These are phyloP conservation scores for Aquilaria agallochum DNA, from an alignment of 441 rosid genomes.

Conservation along the genomic window DNA sequence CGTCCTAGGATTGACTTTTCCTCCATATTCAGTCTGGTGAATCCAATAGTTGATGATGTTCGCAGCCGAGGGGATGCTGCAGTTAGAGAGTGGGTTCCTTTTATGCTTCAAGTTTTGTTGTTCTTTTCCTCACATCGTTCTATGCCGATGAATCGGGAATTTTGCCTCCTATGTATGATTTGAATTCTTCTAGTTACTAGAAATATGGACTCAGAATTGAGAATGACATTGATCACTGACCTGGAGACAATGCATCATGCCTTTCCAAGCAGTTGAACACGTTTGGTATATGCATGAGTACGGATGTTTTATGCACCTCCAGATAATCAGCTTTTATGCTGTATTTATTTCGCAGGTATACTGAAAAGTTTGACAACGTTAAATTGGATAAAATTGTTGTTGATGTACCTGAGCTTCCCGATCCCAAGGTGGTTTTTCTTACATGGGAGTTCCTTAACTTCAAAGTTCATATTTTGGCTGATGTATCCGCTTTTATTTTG, in stretches of 20 bases:
- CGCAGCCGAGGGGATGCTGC: constrained; percentile 79
- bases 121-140: background rate
- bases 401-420: constrained; percentile 64
- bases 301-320: no score
- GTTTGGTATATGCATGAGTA: no score
- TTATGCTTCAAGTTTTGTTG: constrained; percentile 3
- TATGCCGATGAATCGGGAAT: background rate
- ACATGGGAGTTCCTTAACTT: background rate
- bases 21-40: constrained; percentile 64
- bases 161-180: no score
- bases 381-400: constrained; percentile 52
- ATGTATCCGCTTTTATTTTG: constrained; percentile 3
- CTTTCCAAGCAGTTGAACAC: no score
- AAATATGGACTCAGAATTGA: no score
- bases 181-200: no score
- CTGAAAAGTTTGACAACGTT: constrained; percentile 81
- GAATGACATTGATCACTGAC: no score
- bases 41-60: constrained; percentile 81
- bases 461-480: background rate
- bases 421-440: constrained; percentile 48
- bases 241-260: no score
- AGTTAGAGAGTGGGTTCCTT: constrained; percentile 61
- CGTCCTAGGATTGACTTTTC: constrained; percentile 91
- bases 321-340: background rate
- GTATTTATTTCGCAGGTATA: constrained; percentile 46